Evolutionary conservation across 495 filamentous ascomycete genomes (phyloP).

Genomic region (Penicillium desertorum): DNA sequence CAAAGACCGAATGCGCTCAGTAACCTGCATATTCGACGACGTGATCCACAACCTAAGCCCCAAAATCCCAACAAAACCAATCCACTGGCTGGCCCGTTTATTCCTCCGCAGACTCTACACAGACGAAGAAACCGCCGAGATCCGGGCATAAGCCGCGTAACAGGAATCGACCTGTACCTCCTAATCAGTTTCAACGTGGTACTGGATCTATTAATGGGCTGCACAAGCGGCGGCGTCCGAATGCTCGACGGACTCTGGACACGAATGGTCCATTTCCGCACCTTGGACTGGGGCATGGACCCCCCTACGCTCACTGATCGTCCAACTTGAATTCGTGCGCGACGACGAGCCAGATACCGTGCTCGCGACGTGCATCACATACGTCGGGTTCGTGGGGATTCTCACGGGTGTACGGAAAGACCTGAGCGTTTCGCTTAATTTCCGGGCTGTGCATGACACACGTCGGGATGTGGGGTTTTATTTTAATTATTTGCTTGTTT

Average conservation of each 20-base stretch:
- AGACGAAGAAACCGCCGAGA: slow-evolving; percentile 59
- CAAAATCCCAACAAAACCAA: slow-evolving; percentile 22
- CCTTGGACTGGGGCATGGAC: slow-evolving; percentile 69
- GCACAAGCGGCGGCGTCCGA: slow-evolving; percentile 58
- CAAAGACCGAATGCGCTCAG: slow-evolving; percentile 36
- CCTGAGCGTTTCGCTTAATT: slow-evolving; percentile 64
- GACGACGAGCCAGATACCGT: slow-evolving; percentile 35
- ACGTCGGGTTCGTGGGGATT: slow-evolving; percentile 63
- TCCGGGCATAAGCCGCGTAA: slow-evolving; percentile 56
- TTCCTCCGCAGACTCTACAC: slow-evolving; percentile 51
- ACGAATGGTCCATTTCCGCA: slow-evolving; percentile 63
- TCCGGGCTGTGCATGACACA: slow-evolving; percentile 55
- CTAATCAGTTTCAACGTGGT: slow-evolving; percentile 62
- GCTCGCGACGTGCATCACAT: slow-evolving; percentile 59
- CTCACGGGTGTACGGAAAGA: slow-evolving; percentile 58
- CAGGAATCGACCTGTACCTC: slow-evolving; percentile 57
- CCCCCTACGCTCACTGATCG: slow-evolving; percentile 52
- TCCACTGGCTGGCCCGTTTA: slow-evolving; percentile 42
- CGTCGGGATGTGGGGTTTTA: slow-evolving; percentile 44
- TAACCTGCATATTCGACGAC: slow-evolving; percentile 52
- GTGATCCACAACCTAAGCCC: slow-evolving; percentile 31
- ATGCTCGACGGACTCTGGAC: slow-evolving; percentile 21
- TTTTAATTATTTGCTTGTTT: slow-evolving; percentile 52
- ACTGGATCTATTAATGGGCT: slow-evolving; percentile 65
- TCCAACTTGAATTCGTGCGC: slow-evolving; percentile 57